Base-by-base conservation (phyloP, 1,284 basidiomycete genomes). In the Melanopsichium pennsylvanicum region DNA sequence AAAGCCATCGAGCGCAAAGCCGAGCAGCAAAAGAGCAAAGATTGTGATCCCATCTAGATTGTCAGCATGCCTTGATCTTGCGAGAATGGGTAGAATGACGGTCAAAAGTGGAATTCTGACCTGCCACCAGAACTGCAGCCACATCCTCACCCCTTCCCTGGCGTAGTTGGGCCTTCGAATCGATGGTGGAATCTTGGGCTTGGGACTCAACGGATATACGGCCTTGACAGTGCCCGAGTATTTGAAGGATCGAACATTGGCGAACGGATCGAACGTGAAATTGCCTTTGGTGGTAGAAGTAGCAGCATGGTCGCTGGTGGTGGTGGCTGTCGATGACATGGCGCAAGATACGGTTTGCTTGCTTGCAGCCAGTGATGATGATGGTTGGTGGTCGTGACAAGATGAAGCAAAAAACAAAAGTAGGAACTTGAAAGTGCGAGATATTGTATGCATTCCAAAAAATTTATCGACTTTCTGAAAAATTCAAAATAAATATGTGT, bases 91-190 rank as follows among this genome's bases (percentile, higher is more conserved):
- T 13, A 59, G 48, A 39, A 48, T 42, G 31, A 60, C 47, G 46
- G 59, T 47, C 57, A 62, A 63, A 49, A 56, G 39, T n/a, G 60
- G 59, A 56, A 63, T 59, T 63, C 58, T 70, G 55, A 70, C 68
- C 68, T 70, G 68, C 68, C 68, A 70, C 68, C 68, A 70, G 31
- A 62, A 70, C 21, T 37, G 22, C 31, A 70, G 38, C 58, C 50
- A 61, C 38, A 51, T 56, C 34, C 78, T 63, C 71, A 81, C 76
- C 62, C 70, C 72, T 72, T 81, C 78, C 42, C 76, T 70, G 15
- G 76, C 76, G 63, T 81, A 81, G 50, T 81, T 80, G 31, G 79
- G 79, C 37, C 69, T 61, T 46, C 68, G 59, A 47, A 81, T 78
- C 35, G 60, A 44, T n/a, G 70, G 49, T 10, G 79, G 79, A 38